Evolutionary conservation across 768 basidiomycete genomes (phyloP).

Genomic region (Chalciporus piperatus): DNA sequence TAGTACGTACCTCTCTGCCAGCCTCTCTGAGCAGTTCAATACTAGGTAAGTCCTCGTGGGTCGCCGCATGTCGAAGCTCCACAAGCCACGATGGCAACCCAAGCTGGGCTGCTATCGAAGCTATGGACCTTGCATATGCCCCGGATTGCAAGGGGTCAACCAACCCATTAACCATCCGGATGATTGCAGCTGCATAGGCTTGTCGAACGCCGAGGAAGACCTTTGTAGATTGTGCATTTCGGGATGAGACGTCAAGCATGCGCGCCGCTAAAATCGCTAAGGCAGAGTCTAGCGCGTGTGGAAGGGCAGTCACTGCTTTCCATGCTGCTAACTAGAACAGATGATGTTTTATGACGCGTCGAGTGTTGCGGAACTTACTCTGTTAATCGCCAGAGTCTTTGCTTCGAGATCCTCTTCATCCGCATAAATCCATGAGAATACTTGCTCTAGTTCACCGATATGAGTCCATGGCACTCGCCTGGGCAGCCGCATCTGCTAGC

Average conservation of each 20-base stretch:
- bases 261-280: constrained; percentile 59
- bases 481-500: constrained; percentile 56
- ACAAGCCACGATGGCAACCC: constrained; percentile 88
- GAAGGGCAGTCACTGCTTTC: constrained; percentile 71
- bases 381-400: constrained; percentile 57
- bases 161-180: constrained; percentile 90
- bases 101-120: constrained; percentile 81
- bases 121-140: constrained; percentile 86
- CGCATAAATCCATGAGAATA: constrained; percentile 72
- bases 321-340: constrained; percentile 68
- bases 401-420: constrained; percentile 60
- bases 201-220: constrained; percentile 61
- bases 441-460: constrained; percentile 65
- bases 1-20: constrained; percentile 55
- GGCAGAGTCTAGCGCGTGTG: constrained; percentile 76
- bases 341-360: constrained; percentile 6
- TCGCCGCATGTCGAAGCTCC: constrained; percentile 90
- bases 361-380: constrained; percentile 43
- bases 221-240: constrained; percentile 13
- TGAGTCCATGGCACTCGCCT: constrained; percentile 79
- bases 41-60: constrained; percentile 92
- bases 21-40: constrained; percentile 77
- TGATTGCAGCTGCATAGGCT: constrained; percentile 75
- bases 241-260: constrained; percentile 47
- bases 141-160: constrained; percentile 93